Evolutionary conservation across 805 yeast genomes (phyloP), one percentile per base, ranked within the genome.

Genomic region (Monosporozyma siamensis): DNA sequence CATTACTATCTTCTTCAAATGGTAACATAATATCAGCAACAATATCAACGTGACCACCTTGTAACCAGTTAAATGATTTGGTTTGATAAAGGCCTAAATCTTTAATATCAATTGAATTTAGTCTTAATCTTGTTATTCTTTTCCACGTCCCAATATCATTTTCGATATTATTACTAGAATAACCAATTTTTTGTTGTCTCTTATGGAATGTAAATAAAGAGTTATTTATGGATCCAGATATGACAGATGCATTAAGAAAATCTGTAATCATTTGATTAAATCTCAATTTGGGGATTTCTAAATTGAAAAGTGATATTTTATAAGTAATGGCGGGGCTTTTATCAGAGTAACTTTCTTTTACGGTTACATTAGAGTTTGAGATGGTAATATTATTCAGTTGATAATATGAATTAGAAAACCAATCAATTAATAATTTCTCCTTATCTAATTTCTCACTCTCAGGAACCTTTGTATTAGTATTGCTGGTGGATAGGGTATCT

Each of bases 191-290:
- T 46, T 74, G 72, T 54, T 82, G 90, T 51, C 83, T 74, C 55
- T 82, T 82, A 52, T 83, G 92, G 18, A 84, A 70, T 0, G 88
- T 81, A 62, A 83, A 82, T 59, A 84, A 67, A 1, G 92, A 77
- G 42, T 81, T 81, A 53, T 82, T 81, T 11, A 83, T 68, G 0
- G 89, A 76, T 0, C 94, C 94, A 12, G 83, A 77, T 25, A 81
- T 77, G 39, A 80, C 77, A 43, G 71, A 70, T 11, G 88, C 85
- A 55, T 78, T 79, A 62, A 83, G 72, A 42, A 83, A 70, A 58
- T 84, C 92, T 43, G 78, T 64, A 34, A 80, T 61, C 23, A 79
- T 51, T 68, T 82, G 72, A 42, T 72, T 69, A 7, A 78, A 70
- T 34, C 86, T 65, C 31, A 84, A 56, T 47, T 69, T 72, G 7